Evolutionary conservation across 495 filamentous ascomycete species (phyloP), one percentile per base, ranked within the genome.

Genomic region (Terfezia claveryi): DNA sequence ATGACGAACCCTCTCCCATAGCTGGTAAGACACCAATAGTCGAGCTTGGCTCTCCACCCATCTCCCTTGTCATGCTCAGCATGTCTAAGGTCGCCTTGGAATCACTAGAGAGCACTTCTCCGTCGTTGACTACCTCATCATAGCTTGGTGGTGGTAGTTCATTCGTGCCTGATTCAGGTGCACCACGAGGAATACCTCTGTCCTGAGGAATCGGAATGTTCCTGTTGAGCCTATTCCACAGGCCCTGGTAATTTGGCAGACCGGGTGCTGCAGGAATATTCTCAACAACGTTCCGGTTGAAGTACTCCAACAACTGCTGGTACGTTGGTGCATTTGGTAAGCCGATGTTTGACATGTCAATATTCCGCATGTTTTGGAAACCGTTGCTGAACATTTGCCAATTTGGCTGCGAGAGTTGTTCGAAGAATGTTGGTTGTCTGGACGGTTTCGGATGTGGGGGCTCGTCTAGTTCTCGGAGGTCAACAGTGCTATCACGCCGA

Each of bases 401-500:
- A 8, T 8, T 50, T 44, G 10, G 23, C 55, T 12, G 50, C 38
- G 51, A 23, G 23, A 38, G 14, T 49, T 36, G 23, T 38, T 37
- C 0, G 50, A 23, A 20, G 50, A 46, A 8, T 38, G 49, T 46
- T 14, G 41, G 41, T 20, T 46, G 41, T 20, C 41, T 46, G 12
- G 41, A 56, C 44, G 38, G 51, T 38, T 49, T 55, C 38, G 46
- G 69, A 62, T 23, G 60, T 67, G 56, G 62, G 60, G 79, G 74
- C 10, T 83, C 82, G 49, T 73, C 70, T 4, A 78, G 64, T 23
- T 76, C 72, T 14, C 78, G 74, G 10, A 52, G n/a, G 17, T 52
- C 61, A 17, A 41, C 38, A 12, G 49, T 38, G 10, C 53, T 54
- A 55, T 54, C 56, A 69, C 67, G 16, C 68, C 70, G 6, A 67